Evolutionary conservation across 2,329 filamentous ascomycete genomes (phyloP).

Genomic region (Fusarium sp.): DNA sequence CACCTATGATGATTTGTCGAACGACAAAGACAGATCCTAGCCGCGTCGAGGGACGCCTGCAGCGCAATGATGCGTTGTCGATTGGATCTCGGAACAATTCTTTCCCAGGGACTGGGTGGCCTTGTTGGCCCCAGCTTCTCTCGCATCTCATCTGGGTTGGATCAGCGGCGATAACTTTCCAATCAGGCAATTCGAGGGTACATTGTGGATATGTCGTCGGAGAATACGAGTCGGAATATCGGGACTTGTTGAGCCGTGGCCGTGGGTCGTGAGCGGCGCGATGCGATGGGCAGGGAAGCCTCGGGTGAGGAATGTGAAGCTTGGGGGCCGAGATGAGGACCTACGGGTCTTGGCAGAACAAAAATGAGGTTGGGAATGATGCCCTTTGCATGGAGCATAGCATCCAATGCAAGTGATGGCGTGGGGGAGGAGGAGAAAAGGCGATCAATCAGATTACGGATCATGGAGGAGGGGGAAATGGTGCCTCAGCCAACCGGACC

Average conservation of each 20-base stretch:
- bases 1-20: neutral
- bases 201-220: neutral
- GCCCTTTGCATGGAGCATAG: neutral
- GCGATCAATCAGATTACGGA: conserved; percentile 6
- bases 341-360: neutral
- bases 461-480: neutral
- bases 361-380: neutral
- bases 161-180: neutral
- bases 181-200: neutral
- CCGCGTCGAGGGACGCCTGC: neutral
- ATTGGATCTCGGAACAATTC: conserved; percentile 6
- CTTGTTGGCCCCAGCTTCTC: conserved; percentile 2
- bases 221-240: conserved; percentile 1
- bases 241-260: neutral
- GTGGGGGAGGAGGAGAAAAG: neutral
- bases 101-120: conserved; percentile 2
- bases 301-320: conserved; percentile 4
- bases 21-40: neutral
- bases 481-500: neutral
- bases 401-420: neutral
- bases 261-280: neutral
- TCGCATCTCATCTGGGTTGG: conserved; percentile 6
- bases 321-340: neutral
- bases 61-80: neutral
- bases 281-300: neutral